phyloP scores from a whole-genome alignment of 2,329 filamentous ascomycete species.

The Microcyclosporella mali region DNA sequence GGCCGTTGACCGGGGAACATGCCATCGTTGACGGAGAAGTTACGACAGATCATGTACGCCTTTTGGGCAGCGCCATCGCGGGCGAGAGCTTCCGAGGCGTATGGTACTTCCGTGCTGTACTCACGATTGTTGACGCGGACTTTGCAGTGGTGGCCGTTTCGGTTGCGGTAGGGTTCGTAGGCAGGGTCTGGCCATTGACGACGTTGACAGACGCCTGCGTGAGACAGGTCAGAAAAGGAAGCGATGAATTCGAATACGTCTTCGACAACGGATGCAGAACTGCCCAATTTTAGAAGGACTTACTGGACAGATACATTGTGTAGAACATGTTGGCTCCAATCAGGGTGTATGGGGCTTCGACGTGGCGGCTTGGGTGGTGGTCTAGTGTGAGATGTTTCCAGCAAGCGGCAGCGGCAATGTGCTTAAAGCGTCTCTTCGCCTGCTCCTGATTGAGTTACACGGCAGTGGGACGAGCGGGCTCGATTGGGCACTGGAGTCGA shows the following conservation, averaged over 20 bases:
- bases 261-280: not conserved
- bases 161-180: constrained; percentile 74
- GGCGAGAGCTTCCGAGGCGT: constrained; percentile 73
- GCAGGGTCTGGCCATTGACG: constrained; percentile 87
- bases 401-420: constrained; percentile 24
- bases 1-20: constrained; percentile 62
- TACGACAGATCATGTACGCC: constrained; percentile 94
- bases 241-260: not conserved
- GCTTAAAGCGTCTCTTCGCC: constrained; percentile 19
- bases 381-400: constrained; percentile 20
- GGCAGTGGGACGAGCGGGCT: constrained; percentile 13
- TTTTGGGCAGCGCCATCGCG: constrained; percentile 93
- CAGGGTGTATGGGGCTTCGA: constrained; percentile 8
- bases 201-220: constrained; percentile 79
- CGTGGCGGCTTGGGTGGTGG: constrained; percentile 14
- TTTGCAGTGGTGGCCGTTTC: constrained; percentile 75
- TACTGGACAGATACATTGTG: constrained; percentile 53
- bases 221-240: not conserved
- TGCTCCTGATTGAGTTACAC: constrained; percentile 23
- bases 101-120: constrained; percentile 84
- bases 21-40: constrained; percentile 94
- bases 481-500: constrained; percentile 5
- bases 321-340: constrained; percentile 33
- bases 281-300: constrained; percentile 29
- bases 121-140: constrained; percentile 94